Percentiles rank a stretch among this genome's conserved stretches.
Evolutionary conservation across 73 alveolate species (phyloP).

Genomic region (Blepharisma japonicum): DNA sequence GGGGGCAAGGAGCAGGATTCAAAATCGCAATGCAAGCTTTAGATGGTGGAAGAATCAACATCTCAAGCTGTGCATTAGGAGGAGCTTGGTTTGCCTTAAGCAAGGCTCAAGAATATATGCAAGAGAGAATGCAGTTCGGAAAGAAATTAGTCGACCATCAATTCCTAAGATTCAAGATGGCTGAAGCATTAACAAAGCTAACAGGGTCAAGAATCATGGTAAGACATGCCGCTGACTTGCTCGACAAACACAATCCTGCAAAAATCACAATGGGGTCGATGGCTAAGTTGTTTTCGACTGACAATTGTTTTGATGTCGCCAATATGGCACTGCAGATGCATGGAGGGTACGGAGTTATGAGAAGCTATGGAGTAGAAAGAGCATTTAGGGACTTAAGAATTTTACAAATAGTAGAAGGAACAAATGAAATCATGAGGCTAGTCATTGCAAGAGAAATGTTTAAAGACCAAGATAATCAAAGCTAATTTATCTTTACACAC

Average conservation of each 20-base stretch:
- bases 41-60: slow-evolving; percentile 89
- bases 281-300: slow-evolving; percentile 87
- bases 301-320: slow-evolving; percentile 67
- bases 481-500: too few relatives aligned
- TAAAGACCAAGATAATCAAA: neutral
- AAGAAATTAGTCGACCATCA: slow-evolving; percentile 55
- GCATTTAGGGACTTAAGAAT: slow-evolving; percentile 81
- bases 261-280: slow-evolving; percentile 69
- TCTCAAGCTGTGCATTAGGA: slow-evolving; percentile 76
- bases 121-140: slow-evolving; percentile 72
- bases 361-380: slow-evolving; percentile 76
- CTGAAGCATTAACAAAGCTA: slow-evolving; percentile 69
- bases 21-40: slow-evolving; percentile 84
- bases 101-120: slow-evolving; percentile 59
- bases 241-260: slow-evolving; percentile 54
- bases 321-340: slow-evolving; percentile 76
- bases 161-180: slow-evolving; percentile 65
- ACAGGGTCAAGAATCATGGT: slow-evolving; percentile 82
- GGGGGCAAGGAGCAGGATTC: slow-evolving; percentile 74
- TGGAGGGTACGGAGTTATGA: slow-evolving; percentile 87
- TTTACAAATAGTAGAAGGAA: slow-evolving; percentile 82
- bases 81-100: slow-evolving; percentile 76
- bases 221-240: slow-evolving; percentile 75
- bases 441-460: slow-evolving; percentile 67
- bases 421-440: slow-evolving; percentile 82